A percentile compares a stretch with the other conserved stretches of the same genome.
Conservation (phyloP, 805 yeast species). For the Sporopachydermia quercuum region DNA sequence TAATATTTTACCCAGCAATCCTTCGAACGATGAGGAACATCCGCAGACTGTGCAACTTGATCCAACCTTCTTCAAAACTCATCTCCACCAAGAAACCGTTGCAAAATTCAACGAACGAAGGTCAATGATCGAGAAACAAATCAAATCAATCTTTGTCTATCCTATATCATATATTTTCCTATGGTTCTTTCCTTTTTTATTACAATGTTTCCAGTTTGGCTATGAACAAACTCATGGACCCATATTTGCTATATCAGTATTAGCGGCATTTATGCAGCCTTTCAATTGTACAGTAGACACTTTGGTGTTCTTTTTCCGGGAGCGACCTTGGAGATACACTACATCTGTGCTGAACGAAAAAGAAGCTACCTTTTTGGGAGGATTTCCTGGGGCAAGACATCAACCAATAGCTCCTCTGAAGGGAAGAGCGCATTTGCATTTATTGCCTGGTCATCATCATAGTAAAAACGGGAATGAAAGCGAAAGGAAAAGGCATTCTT, state of each 20-base stretch:
- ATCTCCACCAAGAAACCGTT: constrained; percentile 44
- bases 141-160: constrained; percentile 66
- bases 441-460: too few relatives aligned
- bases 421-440: too few relatives aligned
- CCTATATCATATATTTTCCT: constrained; percentile 69
- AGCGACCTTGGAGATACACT: constrained; percentile 57
- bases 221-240: constrained; percentile 34
- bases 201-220: constrained; percentile 42
- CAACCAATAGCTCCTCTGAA: too few relatives aligned
- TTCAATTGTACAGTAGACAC: constrained; percentile 69
- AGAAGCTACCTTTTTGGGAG: too few relatives aligned
- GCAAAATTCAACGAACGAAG: constrained; percentile 48
- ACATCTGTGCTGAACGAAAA: constrained; percentile 13
- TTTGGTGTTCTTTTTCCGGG: constrained; percentile 60
- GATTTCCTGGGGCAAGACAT: not conserved
- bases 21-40: constrained; percentile 8
- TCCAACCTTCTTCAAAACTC: too few relatives aligned
- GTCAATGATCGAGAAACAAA: constrained; percentile 55
- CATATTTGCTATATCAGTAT: constrained; percentile 44
- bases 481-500: not conserved
- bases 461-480: too few relatives aligned
- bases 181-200: constrained; percentile 71
- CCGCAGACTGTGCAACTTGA: constrained; percentile 16
- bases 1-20: too few relatives aligned
- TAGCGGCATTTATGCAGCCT: constrained; percentile 70